Evolutionary conservation across 2,329 filamentous ascomycete species (phyloP), one percentile per base, ranked within the genome.

Genomic region (Ceratocystis variospora): DNA sequence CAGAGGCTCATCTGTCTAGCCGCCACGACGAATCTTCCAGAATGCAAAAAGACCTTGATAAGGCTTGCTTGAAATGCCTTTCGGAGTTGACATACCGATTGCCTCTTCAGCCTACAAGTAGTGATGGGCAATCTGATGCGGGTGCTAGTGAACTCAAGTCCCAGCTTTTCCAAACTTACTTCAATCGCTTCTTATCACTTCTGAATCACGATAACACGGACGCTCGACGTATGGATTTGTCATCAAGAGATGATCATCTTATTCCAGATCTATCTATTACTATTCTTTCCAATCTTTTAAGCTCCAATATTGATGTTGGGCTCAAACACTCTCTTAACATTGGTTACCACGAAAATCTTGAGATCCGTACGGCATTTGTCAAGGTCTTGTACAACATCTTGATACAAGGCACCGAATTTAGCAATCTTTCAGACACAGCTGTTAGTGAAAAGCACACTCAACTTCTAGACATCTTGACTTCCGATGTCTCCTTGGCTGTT

Each of bases 321-420:
- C 74, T 88, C 61, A 88, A 88, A 71, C 84, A 87, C 72, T 87
- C 85, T 1, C 75, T 88, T 15, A 85, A 83, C 68, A 87, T 88
- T 68, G 86, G 86, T 12, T 88, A 88, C 71, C 84, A 88, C 70
- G 84, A 87, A 70, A 87, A 87, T 70, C 77, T 86, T 41, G 84
- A 87, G 70, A 87, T 88, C 67, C 80, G 86, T 64, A 87, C 84
- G 4, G 86, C 86, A 1, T 88, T 88, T 71, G 81, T 88, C 68
- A 86, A 84, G 69, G 86, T 88, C 17, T 77, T 88, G 5, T 87
- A 84, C 72, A 88, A 88, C 71, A 87, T 88, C 64, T 74, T 88
- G 17, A 80, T 86, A n/a, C 86, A 88, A 71, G 86, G 86, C 45
- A 87, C 85, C 0, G 86, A 88, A 72, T 88, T 88, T 71, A 87